Conservation (phyloP, 2,329 filamentous ascomycete genomes). For the Clonostachys rhizophaga region DNA sequence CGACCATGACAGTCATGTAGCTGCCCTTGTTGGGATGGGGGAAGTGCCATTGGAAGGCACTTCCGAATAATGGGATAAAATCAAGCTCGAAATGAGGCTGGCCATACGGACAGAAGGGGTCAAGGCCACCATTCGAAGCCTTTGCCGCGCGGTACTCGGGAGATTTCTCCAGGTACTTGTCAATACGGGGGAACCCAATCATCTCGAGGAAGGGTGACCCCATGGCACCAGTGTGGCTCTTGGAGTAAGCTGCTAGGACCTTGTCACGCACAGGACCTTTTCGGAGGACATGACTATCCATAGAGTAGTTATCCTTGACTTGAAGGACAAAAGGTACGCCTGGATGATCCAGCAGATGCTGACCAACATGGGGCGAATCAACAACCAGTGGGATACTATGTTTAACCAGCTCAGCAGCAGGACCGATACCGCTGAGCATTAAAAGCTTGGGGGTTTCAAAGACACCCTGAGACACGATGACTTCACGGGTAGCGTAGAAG, state of each 20-base stretch:
- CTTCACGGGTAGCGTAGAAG: slow-evolving; percentile 42
- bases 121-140: slow-evolving; percentile 32
- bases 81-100: slow-evolving; percentile 60
- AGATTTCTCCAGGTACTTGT: slow-evolving; percentile 43
- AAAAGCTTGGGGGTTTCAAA: slow-evolving; percentile 63
- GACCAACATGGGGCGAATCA: slow-evolving; percentile 58
- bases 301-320: slow-evolving; percentile 30
- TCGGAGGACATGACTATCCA: slow-evolving; percentile 34
- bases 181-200: slow-evolving; percentile 52
- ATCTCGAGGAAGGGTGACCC: slow-evolving; percentile 40
- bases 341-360: slow-evolving; percentile 59
- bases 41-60: slow-evolving; percentile 43
- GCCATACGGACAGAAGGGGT: slow-evolving; percentile 50
- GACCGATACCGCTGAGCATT: slow-evolving; percentile 61
- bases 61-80: slow-evolving; percentile 53
- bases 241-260: slow-evolving; percentile 26
- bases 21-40: slow-evolving; percentile 33
- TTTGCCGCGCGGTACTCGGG: slow-evolving; percentile 38
- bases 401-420: slow-evolving; percentile 41
- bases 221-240: slow-evolving; percentile 29
- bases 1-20: slow-evolving; percentile 52
- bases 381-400: slow-evolving; percentile 49
- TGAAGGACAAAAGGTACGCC: slow-evolving; percentile 45
- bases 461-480: slow-evolving; percentile 44
- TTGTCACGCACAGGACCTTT: slow-evolving; percentile 21